Conservation (phyloP, 2,329 filamentous ascomycete genomes). For the Cladosporium halotolerans region DNA sequence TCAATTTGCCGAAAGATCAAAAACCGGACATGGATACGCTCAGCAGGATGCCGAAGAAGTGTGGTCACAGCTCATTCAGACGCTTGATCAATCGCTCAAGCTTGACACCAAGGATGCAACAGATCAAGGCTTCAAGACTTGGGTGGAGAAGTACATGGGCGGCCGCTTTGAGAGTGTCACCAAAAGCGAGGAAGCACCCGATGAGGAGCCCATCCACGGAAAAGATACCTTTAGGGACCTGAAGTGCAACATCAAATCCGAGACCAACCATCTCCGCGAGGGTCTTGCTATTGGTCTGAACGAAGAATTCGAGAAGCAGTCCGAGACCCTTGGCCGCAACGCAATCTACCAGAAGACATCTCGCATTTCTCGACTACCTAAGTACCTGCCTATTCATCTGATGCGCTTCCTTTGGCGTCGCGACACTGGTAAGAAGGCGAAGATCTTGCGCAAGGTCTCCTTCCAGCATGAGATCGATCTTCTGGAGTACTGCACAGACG, state of each 20-base stretch:
- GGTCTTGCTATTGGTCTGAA: conserved; percentile 75
- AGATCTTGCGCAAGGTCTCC: conserved; percentile 98
- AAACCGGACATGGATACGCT: conserved; percentile 77
- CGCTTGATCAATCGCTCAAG: conserved; percentile 71
- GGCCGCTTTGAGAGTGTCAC: conserved; percentile 73
- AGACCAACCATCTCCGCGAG: conserved; percentile 85
- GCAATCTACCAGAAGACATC: conserved; percentile 84
- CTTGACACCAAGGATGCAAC: conserved; percentile 46
- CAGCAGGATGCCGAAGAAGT: conserved; percentile 98
- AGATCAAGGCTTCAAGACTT: conserved; percentile 56
- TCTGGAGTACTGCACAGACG: conserved; percentile 91
- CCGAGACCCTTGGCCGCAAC: conserved; percentile 68
- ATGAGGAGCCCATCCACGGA: conserved; percentile 61
- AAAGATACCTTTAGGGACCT: conserved; percentile 83
- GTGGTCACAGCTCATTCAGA: conserved; percentile 89
- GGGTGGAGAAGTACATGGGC: conserved; percentile 80
- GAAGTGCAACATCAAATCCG: conserved; percentile 85
- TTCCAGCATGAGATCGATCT: conserved; percentile 91
- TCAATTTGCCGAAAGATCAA: conserved; percentile 86
- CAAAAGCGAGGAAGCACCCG: conserved; percentile 78
- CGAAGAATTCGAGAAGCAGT: conserved; percentile 88
- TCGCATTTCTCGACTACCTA: conserved; percentile 82
- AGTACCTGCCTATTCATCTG: conserved; percentile 95
- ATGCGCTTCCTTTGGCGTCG: conserved; percentile 98
- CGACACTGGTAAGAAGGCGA: conserved; percentile 94